Base-by-base conservation (phyloP, 352 stramenopile species). In the Phytophthora constricta region DNA sequence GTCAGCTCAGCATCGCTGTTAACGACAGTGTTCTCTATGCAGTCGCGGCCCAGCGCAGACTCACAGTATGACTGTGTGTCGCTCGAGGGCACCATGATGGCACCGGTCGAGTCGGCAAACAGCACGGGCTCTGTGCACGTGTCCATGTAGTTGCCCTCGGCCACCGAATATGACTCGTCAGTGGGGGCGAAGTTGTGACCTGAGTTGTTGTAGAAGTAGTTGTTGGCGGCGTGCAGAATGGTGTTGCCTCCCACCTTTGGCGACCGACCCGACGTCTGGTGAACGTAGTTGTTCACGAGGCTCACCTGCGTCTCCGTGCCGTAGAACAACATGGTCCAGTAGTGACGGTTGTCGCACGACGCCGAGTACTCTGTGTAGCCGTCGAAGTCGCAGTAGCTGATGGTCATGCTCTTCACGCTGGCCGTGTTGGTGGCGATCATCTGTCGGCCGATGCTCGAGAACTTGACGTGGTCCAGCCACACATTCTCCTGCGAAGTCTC, bases 331-430 rank as follows among this genome's bases (percentile, higher is more conserved):
- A 79, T 74, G 25, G 61, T 79, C 77, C 77, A 85, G 68, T 85
- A 85, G 64, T 85, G 77, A 53, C 60, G 73, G 46, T 68, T 70
- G 34, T 80, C 72, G 43, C 71, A 80, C 23, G 68, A 73, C 23
- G 20, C 53, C 23, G 71, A 80, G 56, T 66, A 84, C 28, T 48
- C 8, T 4, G 76, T 81, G 27, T 70, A 52, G 22, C 76, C 76
- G 46, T 84, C 76, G 61, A 84, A 81, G 33, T 84, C 72, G 59
- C 56, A 77, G 70, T 81, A 77, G 46, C 69, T 79, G 62, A 84
- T 74, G 17, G 76, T 84, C 43, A 81, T 39, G 48, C 69, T 79
- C 33, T 71, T 71, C 7, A 68, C 54, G 20, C 72, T 63, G 16
- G 64, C 65, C 37, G 51, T 62, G 56, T 74, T 73, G 34, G 62